Conservation (phyloP, 768 basidiomycete genomes). For the Boletus subcaerulescens region DNA sequence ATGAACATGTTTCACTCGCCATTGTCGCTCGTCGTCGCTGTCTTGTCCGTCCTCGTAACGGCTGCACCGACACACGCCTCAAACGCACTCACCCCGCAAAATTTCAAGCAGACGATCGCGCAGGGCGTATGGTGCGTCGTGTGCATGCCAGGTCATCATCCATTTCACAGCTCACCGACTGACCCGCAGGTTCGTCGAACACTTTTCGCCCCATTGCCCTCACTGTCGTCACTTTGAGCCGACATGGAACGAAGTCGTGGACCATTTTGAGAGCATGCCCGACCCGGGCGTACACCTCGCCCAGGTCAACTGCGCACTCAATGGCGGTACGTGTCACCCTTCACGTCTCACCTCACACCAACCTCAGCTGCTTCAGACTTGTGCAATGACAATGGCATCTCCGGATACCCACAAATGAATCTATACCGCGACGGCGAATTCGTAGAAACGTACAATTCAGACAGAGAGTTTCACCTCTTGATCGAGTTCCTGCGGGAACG, state of each 20-base stretch:
- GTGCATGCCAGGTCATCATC: not conserved
- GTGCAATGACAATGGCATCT: constrained; percentile 65
- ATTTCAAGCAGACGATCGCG: constrained; percentile 51
- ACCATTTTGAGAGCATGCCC: constrained; percentile 44
- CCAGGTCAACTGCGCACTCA: constrained; percentile 75
- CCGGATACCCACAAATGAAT: constrained; percentile 73
- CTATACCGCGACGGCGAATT: constrained; percentile 67
- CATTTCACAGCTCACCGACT: not conserved
- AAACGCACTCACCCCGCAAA: constrained; percentile 51
- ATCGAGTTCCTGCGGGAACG: constrained; percentile 53
- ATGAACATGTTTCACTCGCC: not conserved
- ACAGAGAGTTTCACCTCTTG: constrained; percentile 53
- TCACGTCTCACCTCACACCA: not conserved
- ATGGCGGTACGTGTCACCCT: constrained; percentile 57
- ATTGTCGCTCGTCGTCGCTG: constrained; percentile 31
- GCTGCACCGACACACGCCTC: constrained; percentile 36
- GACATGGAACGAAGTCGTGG: constrained; percentile 72
- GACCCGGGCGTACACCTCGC: constrained; percentile 55
- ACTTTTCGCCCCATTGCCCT: constrained; percentile 81
- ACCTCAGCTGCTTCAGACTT: constrained; percentile 57
- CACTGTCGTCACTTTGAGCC: constrained; percentile 81
- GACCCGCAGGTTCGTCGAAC: constrained; percentile 66
- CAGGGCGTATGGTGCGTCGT: constrained; percentile 58
- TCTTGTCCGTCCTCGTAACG: constrained; percentile 27
- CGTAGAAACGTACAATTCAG: constrained; percentile 52